Evolutionary conservation across 805 yeast species (phyloP).

Genomic region (Candida fluviatilis): DNA sequence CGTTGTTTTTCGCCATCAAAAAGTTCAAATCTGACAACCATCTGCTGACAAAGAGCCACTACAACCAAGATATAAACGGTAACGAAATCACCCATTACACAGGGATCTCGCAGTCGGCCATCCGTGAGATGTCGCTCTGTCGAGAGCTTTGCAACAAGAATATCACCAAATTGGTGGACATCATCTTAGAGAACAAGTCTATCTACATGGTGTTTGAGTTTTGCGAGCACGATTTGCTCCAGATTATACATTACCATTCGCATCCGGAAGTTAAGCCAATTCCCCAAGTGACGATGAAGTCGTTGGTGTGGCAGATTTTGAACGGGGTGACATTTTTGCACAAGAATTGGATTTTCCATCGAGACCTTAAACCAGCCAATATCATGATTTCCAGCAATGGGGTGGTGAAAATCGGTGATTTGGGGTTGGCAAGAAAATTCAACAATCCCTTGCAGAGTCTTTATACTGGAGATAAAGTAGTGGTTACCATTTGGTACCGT

Average conservation of each 20-base stretch:
- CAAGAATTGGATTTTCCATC: constrained; percentile 92
- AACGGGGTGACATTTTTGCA: constrained; percentile 90
- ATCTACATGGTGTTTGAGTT: constrained; percentile 94
- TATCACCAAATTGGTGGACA: constrained; percentile 75
- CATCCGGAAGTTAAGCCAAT: constrained; percentile 81
- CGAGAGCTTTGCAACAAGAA: constrained; percentile 80
- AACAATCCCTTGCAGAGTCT: constrained; percentile 82
- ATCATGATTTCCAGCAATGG: constrained; percentile 92
- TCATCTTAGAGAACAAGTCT: constrained; percentile 79
- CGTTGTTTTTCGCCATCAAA: constrained; percentile 73
- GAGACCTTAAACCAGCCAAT: constrained; percentile 96
- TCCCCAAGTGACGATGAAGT: constrained; percentile 74
- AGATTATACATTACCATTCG: constrained; percentile 89
- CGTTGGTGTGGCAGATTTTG: constrained; percentile 86
- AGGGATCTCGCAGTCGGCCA: constrained; percentile 93
- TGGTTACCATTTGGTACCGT: constrained; percentile 95
- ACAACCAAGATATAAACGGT: constrained; percentile 41
- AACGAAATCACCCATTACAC: constrained; percentile 87
- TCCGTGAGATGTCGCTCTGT: constrained; percentile 93
- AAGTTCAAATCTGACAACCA: constrained; percentile 84
- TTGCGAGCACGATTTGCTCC: constrained; percentile 93
- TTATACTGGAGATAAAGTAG: constrained; percentile 91
- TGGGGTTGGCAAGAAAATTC: constrained; percentile 86
- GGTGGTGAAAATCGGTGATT: constrained; percentile 91
- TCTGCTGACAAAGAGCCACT: constrained; percentile 27